Evolutionary conservation across 1,139 yeast genomes (phyloP).

Genomic region (Sugiyamaella pinicola): DNA sequence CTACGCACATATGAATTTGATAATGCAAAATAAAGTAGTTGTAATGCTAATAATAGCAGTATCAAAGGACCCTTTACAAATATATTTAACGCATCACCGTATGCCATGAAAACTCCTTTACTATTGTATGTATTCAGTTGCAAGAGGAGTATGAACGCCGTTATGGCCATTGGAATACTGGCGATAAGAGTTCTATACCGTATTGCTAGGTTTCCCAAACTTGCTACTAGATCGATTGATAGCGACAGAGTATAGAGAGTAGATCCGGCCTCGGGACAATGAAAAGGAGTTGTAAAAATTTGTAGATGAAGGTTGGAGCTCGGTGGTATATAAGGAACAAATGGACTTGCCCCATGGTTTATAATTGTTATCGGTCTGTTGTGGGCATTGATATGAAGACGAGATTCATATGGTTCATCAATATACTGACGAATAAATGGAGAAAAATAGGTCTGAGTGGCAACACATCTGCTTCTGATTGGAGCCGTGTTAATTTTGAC

Average conservation of each 20-base stretch:
- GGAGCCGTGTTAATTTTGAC: conserved; percentile 17
- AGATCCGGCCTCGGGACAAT: conserved; percentile 25
- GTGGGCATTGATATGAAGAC: conserved; percentile 66
- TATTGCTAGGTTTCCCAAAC: conserved; percentile 42
- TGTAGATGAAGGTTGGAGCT: conserved; percentile 41
- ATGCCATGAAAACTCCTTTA: conserved; percentile 51
- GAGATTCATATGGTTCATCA: conserved; percentile 65
- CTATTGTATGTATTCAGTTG: conserved; percentile 33
- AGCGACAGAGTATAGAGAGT: conserved; percentile 30
- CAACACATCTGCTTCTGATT: conserved; percentile 12
- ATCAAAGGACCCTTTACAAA: conserved; percentile 27
- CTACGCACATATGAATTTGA: conserved; percentile 27
- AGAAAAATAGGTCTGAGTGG: conserved; percentile 41
- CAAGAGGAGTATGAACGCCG: conserved; percentile 29
- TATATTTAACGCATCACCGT: conserved; percentile 52
- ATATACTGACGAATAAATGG: conserved; percentile 68
- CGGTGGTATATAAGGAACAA: conserved; percentile 55
- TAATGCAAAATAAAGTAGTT: conserved; percentile 29
- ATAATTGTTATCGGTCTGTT: conserved; percentile 43
- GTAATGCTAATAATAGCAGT: conserved; percentile 22
- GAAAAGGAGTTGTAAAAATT: conserved; percentile 36
- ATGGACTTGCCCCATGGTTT: conserved; percentile 79
- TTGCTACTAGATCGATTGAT: conserved; percentile 40
- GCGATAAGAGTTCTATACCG: conserved; percentile 42
- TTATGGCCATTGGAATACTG: conserved; percentile 40